These are phyloP conservation scores for Saposhnikovia divaricata DNA, from an alignment of 129 eudicot species.

Conservation along the genomic window DNA sequence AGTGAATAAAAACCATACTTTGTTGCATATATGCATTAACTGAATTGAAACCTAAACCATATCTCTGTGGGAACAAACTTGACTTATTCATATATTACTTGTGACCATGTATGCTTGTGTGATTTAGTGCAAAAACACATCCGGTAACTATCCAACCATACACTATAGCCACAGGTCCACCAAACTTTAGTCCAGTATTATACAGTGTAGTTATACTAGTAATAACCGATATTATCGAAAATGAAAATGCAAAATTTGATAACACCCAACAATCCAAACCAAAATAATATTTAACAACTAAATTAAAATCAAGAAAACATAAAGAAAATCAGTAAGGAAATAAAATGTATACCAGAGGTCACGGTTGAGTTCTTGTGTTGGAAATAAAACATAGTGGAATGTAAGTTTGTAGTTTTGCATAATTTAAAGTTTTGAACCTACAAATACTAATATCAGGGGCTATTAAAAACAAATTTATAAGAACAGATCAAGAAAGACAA, in stretches of 20 bases:
- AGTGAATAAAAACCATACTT: too few relatives aligned
- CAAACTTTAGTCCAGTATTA: conserved; percentile 68
- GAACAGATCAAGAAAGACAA: too few relatives aligned
- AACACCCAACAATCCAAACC: conserved; percentile 55
- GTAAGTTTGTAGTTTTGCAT: too few relatives aligned
- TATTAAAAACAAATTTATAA: too few relatives aligned
- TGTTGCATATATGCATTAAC: too few relatives aligned
- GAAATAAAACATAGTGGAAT: too few relatives aligned
- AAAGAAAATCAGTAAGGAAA: neutral
- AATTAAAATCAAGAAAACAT: neutral
- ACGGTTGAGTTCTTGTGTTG: conserved; percentile 99
- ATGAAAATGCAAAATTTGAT: conserved; percentile 94
- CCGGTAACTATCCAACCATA: conserved; percentile 92
- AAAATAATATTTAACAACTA: neutral
- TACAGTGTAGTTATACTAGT: conserved; percentile 86
- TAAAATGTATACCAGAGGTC: conserved; percentile 75
- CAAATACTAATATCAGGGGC: too few relatives aligned
- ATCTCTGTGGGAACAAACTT: too few relatives aligned
- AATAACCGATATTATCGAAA: conserved; percentile 86
- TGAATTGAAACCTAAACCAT: too few relatives aligned
- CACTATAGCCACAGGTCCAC: conserved; percentile 76
- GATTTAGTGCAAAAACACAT: conserved; percentile 18
- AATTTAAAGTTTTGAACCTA: too few relatives aligned
- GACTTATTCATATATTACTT: too few relatives aligned
- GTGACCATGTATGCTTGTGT: too few relatives aligned